Percentiles rank a stretch among this genome's conserved stretches.
These are phyloP conservation scores for Rhododendron henanense DNA, from an alignment of 148 eudicot genomes.

Conservation along the genomic window DNA sequence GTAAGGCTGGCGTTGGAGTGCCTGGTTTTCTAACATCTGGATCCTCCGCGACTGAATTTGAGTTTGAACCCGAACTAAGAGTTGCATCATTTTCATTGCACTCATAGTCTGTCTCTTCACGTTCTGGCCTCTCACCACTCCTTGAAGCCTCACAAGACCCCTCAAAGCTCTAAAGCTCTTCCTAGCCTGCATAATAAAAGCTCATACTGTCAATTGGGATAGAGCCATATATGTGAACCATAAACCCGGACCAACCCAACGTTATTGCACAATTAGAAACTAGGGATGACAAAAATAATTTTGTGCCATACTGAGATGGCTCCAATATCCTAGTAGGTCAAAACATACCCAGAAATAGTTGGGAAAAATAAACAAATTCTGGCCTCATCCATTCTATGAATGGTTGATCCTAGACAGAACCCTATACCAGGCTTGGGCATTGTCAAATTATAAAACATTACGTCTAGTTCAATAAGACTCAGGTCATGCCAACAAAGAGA, in stretches of 20 bases:
- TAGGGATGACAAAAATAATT: neutral
- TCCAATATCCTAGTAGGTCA: neutral
- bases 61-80: constrained; percentile 82
- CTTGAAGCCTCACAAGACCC: constrained; percentile 91
- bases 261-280: neutral
- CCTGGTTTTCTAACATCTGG: constrained; percentile 84
- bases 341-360: neutral
- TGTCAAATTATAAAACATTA: neutral
- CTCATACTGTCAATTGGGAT: neutral
- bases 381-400: neutral
- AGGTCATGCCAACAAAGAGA: neutral
- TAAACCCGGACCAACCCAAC: neutral
- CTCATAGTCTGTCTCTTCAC: constrained; percentile 82
- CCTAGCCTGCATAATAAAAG: constrained; percentile 56
- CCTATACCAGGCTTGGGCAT: neutral
- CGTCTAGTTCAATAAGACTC: neutral
- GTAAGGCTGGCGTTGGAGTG: constrained; percentile 51
- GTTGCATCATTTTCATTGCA: constrained; percentile 90
- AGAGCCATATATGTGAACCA: neutral
- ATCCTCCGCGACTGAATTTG: constrained; percentile 85
- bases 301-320: neutral
- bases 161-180: constrained; percentile 70
- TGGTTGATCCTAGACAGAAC: neutral
- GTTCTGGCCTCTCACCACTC: constrained; percentile 82
- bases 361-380: neutral